Percentiles rank a stretch among this genome's conserved stretches.
phyloP scores from a whole-genome alignment of 106 monocot genomes.

The Allium cepa region DNA sequence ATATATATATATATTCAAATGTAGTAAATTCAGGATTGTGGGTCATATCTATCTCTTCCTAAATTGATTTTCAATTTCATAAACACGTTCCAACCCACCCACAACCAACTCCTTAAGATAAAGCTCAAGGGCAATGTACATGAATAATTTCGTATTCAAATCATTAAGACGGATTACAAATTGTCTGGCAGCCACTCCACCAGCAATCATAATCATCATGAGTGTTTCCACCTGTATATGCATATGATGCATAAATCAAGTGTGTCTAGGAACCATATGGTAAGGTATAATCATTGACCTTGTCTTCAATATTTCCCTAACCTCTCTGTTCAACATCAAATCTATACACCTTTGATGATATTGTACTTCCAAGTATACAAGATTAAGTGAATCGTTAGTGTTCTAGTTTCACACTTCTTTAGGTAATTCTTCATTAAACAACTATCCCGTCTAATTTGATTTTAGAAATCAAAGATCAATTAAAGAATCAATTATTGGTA shows the following conservation, averaged over 20 bases:
- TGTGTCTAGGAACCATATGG: constrained; percentile 57
- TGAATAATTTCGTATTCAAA: constrained; percentile 77
- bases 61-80: constrained; percentile 97
- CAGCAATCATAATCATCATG: constrained; percentile 97
- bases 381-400: too few species aligned
- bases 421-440: too few species aligned
- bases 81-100: constrained; percentile 75
- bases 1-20: constrained; percentile 2
- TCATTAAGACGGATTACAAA: constrained; percentile 92
- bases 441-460: too few species aligned
- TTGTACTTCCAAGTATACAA: constrained; percentile 59
- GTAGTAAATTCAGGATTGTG: constrained; percentile 53
- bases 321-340: constrained; percentile 82
- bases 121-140: constrained; percentile 91
- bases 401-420: too few species aligned
- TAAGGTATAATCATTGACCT: constrained; percentile 59
- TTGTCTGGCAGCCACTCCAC: constrained; percentile 90
- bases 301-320: constrained; percentile 86
- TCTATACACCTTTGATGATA: constrained; percentile 89
- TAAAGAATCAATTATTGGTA: too few species aligned
- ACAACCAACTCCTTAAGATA: constrained; percentile 87
- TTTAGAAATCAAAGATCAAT: too few species aligned
- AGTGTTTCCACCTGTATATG: constrained; percentile 77
- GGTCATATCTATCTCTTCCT: constrained; percentile 91
- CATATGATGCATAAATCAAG: constrained; percentile 9